These are phyloP conservation scores for Saccharata proteae DNA, from an alignment of 2,329 filamentous ascomycete genomes.

Conservation along the genomic window DNA sequence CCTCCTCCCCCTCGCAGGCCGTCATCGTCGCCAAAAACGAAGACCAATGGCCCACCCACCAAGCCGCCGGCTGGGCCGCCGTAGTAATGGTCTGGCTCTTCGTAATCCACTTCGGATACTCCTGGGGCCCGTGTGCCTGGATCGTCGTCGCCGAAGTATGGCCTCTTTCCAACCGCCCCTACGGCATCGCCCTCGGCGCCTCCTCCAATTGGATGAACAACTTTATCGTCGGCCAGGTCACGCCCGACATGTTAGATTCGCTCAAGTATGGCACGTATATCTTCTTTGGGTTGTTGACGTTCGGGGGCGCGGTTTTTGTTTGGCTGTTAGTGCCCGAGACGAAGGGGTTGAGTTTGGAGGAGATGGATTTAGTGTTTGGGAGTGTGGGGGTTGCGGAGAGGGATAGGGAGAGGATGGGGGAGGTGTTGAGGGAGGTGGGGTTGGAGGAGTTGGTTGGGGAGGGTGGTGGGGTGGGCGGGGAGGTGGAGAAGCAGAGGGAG, in stretches of 20 bases:
- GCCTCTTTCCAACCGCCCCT: slow-evolving; percentile 57
- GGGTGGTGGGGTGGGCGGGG: not conserved
- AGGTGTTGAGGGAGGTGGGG: slow-evolving; percentile 60
- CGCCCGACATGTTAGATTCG: slow-evolving; percentile 51
- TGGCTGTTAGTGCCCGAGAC: slow-evolving; percentile 42
- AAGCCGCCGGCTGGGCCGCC: slow-evolving; percentile 56
- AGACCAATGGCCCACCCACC: slow-evolving; percentile 44
- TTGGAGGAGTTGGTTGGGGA: slow-evolving; percentile 28
- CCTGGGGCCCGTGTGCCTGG: slow-evolving; percentile 65
- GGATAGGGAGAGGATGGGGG: slow-evolving; percentile 58
- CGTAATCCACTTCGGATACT: slow-evolving; percentile 62
- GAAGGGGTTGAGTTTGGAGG: slow-evolving; percentile 39
- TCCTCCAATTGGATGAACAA: slow-evolving; percentile 32
- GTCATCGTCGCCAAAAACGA: slow-evolving; percentile 54
- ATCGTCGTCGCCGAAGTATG: slow-evolving; percentile 65
- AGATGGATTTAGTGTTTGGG: slow-evolving; percentile 56
- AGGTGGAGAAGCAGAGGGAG: slow-evolving; percentile 6
- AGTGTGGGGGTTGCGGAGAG: slow-evolving; percentile 53
- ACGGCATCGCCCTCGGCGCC: slow-evolving; percentile 58
- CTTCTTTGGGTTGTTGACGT: slow-evolving; percentile 54
- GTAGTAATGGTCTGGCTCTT: slow-evolving; percentile 64
- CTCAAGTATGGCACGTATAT: slow-evolving; percentile 63
- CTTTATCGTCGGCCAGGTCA: slow-evolving; percentile 55
- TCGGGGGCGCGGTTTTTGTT: slow-evolving; percentile 45
- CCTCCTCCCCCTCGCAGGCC: slow-evolving; percentile 22